A percentile compares a stretch with the other conserved stretches of the same genome.
Conservation (phyloP, 225 moss, liverwort and hornwort species). For the Anthoceros angustus region DNA sequence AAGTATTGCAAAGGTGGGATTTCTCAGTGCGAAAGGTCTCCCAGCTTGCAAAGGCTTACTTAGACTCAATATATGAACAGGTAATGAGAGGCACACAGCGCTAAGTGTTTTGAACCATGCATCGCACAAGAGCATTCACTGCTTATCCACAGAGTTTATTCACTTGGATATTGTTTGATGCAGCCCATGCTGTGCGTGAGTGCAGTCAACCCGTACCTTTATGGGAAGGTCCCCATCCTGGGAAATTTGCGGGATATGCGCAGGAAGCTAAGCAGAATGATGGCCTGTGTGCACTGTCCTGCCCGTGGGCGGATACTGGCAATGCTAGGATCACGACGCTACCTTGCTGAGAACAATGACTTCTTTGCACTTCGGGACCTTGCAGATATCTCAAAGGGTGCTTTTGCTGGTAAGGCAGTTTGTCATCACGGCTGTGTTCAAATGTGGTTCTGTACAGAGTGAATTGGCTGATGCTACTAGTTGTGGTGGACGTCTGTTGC, state of each 20-base stretch:
- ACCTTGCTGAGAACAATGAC: slow-evolving; percentile 84
- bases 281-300: slow-evolving; percentile 65
- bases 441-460: too few relatives aligned
- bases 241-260: slow-evolving; percentile 75
- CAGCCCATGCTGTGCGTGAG: slow-evolving; percentile 99
- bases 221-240: slow-evolving; percentile 84
- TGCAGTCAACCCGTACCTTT: slow-evolving; percentile 90
- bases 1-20: slow-evolving; percentile 90
- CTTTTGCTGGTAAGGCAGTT: slow-evolving; percentile 58
- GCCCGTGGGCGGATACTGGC: slow-evolving; percentile 57
- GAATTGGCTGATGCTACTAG: too few relatives aligned
- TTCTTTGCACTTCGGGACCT: slow-evolving; percentile 94
- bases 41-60: slow-evolving; percentile 91
- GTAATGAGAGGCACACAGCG: slow-evolving; percentile 14
- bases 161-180: slow-evolving; percentile 11
- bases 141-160: not conserved
- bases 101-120: not conserved
- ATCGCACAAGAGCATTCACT: not conserved
- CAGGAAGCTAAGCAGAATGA: slow-evolving; percentile 59
- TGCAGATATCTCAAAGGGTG: slow-evolving; percentile 85
- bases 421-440: not conserved
- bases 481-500: too few relatives aligned
- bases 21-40: slow-evolving; percentile 70
- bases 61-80: slow-evolving; percentile 95
- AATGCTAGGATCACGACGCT: slow-evolving; percentile 69